These are phyloP conservation scores for Coniferiporia sulphurascens DNA, from an alignment of 1,284 basidiomycete genomes.

Conservation along the genomic window DNA sequence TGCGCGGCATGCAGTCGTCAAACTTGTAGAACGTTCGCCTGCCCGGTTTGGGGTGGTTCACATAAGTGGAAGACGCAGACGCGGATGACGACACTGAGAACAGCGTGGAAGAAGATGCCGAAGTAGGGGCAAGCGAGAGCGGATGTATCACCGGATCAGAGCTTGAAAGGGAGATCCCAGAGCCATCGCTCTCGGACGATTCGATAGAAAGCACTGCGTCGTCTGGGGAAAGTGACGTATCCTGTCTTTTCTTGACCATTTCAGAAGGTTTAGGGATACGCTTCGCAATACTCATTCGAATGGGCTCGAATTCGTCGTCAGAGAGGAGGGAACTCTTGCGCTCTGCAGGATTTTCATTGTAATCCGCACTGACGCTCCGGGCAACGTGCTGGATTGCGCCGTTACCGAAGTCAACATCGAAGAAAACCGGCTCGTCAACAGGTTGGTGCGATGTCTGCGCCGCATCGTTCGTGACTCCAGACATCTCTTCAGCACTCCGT, in stretches of 20 bases:
- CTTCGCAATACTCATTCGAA: constrained; percentile 5
- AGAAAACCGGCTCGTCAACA: neutral
- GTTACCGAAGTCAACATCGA: constrained; percentile 1
- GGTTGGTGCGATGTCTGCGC: neutral
- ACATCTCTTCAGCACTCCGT: neutral
- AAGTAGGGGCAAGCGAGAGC: neutral
- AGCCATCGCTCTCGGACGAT: neutral
- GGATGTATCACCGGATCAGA: neutral
- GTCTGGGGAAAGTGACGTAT: neutral
- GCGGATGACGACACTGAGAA: neutral
- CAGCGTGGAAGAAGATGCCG: neutral
- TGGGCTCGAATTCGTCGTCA: constrained; percentile 11
- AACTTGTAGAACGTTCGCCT: neutral
- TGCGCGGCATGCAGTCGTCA: neutral
- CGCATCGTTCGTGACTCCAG: neutral
- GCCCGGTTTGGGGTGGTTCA: neutral
- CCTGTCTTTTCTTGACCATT: neutral
- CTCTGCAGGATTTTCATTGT: neutral
- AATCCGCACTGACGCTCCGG: neutral
- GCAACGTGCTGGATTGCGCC: constrained; percentile 3
- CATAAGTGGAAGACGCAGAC: neutral
- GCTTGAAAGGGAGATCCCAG: neutral
- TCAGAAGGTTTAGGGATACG: neutral
- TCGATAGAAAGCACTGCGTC: neutral
- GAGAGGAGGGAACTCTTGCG: constrained; percentile 8